Evolutionary conservation across 208 protist species (phyloP).

Genomic region (Acanthamoeba rhysodes): DNA sequence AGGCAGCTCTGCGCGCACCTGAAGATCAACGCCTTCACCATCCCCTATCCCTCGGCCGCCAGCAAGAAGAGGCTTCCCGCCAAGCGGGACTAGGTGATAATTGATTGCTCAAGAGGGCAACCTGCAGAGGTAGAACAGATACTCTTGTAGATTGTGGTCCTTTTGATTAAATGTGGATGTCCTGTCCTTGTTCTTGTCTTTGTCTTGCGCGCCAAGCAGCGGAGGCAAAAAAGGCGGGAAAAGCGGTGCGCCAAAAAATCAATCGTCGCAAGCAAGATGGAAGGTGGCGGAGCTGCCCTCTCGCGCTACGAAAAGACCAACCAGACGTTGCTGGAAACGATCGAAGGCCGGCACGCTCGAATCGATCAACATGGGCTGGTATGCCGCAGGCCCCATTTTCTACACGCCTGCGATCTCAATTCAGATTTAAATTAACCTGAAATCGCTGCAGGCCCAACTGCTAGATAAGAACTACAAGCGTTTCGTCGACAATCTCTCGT

Average conservation of each 20-base stretch:
- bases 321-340: not conserved
- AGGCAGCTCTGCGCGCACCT: slow-evolving; percentile 59
- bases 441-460: not conserved
- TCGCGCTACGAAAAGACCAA: slow-evolving; percentile 26
- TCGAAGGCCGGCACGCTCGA: not conserved
- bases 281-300: not conserved
- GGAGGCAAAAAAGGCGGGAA: too few relatives aligned
- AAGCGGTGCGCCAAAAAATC: too few relatives aligned
- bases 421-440: not conserved
- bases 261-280: not conserved
- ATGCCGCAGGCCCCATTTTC: not conserved
- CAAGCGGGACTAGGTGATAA: not conserved
- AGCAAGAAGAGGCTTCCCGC: not conserved
- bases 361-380: not conserved
- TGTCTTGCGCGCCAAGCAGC: too few relatives aligned
- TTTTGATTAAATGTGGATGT: not conserved
- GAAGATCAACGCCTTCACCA: slow-evolving; percentile 35
- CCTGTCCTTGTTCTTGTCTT: too few relatives aligned
- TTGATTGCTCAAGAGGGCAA: too few relatives aligned
- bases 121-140: too few relatives aligned
- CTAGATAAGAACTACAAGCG: slow-evolving; percentile 12
- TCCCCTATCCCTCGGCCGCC: not conserved
- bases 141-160: not conserved
- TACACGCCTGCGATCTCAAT: too few relatives aligned
- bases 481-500: not conserved